These are phyloP conservation scores for Entomortierella chlamydospora DNA, from an alignment of 192 early-diverging fungal species.

Conservation along the genomic window DNA sequence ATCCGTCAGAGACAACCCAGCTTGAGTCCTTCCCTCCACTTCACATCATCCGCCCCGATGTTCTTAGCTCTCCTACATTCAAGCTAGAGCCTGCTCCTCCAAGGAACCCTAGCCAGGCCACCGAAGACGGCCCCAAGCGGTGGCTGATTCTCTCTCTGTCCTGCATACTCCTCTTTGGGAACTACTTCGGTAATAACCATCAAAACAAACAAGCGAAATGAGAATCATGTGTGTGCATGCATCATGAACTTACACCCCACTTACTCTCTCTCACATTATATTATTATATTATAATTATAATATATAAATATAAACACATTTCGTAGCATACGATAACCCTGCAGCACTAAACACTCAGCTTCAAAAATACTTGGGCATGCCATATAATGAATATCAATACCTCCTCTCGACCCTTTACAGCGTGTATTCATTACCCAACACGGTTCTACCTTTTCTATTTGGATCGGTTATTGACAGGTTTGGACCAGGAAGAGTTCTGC, in stretches of 20 bases:
- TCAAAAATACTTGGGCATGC: constrained; percentile 51
- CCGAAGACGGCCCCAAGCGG: constrained; percentile 5
- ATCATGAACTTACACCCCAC: no score
- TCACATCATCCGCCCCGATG: constrained; percentile 27
- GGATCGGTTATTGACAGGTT: constrained; percentile 67
- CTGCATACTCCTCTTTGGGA: constrained; percentile 59
- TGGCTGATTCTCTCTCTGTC: constrained; percentile 53
- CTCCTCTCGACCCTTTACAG: constrained; percentile 60
- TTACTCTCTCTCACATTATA: neutral
- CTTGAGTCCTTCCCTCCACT: constrained; percentile 43
- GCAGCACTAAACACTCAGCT: constrained; percentile 56
- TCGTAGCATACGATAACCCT: constrained; percentile 37
- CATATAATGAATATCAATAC: constrained; percentile 56
- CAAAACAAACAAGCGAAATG: neutral
- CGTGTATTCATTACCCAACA: constrained; percentile 57
- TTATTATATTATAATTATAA: no score
- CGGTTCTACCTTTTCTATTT: constrained; percentile 53
- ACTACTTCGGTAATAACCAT: constrained; percentile 52
- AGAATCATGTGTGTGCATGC: no score
- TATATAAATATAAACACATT: neutral
- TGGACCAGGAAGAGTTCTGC: constrained; percentile 60
- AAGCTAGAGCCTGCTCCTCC: constrained; percentile 8
- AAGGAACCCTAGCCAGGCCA: neutral
- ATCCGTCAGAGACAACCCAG: constrained; percentile 1
- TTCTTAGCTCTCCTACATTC: constrained; percentile 24